These are phyloP conservation scores for Calonectria montana DNA, from an alignment of 2,329 filamentous ascomycete genomes.

Conservation along the genomic window DNA sequence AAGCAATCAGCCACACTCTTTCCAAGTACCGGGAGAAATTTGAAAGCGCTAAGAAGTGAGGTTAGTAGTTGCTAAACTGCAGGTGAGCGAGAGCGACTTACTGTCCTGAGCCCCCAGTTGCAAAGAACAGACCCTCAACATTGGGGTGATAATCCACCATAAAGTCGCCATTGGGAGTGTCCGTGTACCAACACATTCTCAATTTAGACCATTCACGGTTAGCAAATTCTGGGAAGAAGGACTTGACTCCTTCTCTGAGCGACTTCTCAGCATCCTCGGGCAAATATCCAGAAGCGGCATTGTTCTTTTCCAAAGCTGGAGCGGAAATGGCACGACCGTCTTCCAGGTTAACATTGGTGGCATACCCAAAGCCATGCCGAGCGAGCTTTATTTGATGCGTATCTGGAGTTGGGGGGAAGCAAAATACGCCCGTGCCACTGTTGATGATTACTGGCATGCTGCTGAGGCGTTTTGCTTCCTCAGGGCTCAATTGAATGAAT, in stretches of 20 bases:
- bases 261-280: constrained; percentile 63
- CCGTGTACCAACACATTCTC: constrained; percentile 30
- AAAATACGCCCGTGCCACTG: constrained; percentile 62
- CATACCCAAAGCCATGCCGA: constrained; percentile 68
- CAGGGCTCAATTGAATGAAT: constrained; percentile 69
- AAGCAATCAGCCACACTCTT: constrained; percentile 20
- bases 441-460: constrained; percentile 70
- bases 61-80: background rate
- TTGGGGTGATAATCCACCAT: constrained; percentile 27
- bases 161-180: constrained; percentile 29
- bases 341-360: constrained; percentile 38
- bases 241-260: constrained; percentile 59
- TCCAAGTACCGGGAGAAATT: constrained; percentile 32
- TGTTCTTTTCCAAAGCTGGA: constrained; percentile 46
- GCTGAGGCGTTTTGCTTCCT: constrained; percentile 64
- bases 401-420: constrained; percentile 61
- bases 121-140: constrained; percentile 22
- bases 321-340: constrained; percentile 37
- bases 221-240: constrained; percentile 63
- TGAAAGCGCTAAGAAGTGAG: constrained; percentile 22
- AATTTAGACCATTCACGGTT: constrained; percentile 13
- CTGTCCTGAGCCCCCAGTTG: constrained; percentile 30
- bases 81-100: background rate
- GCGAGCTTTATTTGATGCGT: constrained; percentile 67
- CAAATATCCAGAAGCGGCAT: constrained; percentile 54